Evolutionary conservation across 768 basidiomycete species (phyloP).

Genomic region (Strobilomyces echinocephalus): DNA sequence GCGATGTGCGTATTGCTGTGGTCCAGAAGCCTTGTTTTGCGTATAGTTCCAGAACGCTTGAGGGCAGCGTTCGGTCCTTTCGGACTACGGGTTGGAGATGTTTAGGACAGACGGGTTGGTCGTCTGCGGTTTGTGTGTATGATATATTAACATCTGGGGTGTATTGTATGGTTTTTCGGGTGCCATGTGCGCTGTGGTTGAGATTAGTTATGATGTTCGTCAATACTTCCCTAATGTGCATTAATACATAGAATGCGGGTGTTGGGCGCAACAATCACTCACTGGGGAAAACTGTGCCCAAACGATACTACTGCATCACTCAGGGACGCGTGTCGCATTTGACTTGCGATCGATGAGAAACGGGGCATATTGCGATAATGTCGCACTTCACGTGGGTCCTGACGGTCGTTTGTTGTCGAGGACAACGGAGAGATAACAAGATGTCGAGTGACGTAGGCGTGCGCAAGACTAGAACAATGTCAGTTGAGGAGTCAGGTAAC

Average conservation of each 20-base stretch:
- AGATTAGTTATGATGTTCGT: no score
- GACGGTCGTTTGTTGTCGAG: slow-evolving; percentile 32
- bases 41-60: no score
- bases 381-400: slow-evolving; percentile 45
- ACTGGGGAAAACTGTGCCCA: slow-evolving; percentile 58
- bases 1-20: no score
- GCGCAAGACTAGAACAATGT: slow-evolving; percentile 44
- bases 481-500: neutral
- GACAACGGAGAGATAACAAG: slow-evolving; percentile 57
- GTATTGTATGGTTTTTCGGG: no score
- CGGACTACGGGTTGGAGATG: no score
- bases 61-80: no score
- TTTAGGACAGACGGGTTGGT: no score
- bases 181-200: no score
- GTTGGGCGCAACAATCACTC: neutral
- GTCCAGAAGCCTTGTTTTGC: no score
- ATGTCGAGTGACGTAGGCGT: slow-evolving; percentile 61
- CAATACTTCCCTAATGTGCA: slow-evolving; percentile 28
- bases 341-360: slow-evolving; percentile 63
- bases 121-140: no score
- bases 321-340: slow-evolving; percentile 45
- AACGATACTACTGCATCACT: slow-evolving; percentile 53
- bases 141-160: no score
- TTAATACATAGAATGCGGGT: slow-evolving; percentile 11
- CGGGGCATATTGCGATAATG: slow-evolving; percentile 53